Base-by-base conservation (phyloP, 805 yeast genomes). In the Lachancea sp. region DNA sequence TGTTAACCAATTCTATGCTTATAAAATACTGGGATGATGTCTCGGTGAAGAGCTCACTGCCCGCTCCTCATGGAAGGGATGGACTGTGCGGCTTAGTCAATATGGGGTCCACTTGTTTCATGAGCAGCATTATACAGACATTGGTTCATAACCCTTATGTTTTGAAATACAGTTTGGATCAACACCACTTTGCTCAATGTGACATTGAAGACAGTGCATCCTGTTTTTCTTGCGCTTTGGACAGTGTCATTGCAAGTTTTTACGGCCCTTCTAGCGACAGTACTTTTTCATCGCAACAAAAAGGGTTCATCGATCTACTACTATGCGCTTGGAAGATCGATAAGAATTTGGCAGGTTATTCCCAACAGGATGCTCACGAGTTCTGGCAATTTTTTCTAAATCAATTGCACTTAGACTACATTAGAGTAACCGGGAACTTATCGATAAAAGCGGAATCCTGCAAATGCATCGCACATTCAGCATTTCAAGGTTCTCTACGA, bases 341-440 rank as follows among this genome's bases (percentile, higher is more conserved):
- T 51, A 76, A 83, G 49, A 75, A 87, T 24, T 72, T 92, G 43
- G 95, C 97, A 0, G 99, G 99, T 1, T 89, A 89, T 50, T 83
- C 92, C 25, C 97, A 92, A 62, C 99, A 92, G 63, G 99, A 92
- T 60, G 97, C 98, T 0, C 99, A 92, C 63, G 99, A 92, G 62
- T 92, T 90, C 62, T 82, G 95, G 82, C 97, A 92, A 58, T 89
- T 90, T 58, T 56, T 90, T 21, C 69, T 90, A 28, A 84, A 90
- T 61, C 95, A 88, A 61, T 63, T 92, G 42, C 98, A 92, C 42
- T 52, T 56, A 29, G 70, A 64, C 25, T 50, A 61, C 20, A 40
- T 38, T 13, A 43, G 46, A 8, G 38, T 42, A 3, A 17, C 35
- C 7, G 49, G 45, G 8, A 45, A 49, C 12, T 45, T 49, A 22